A percentile compares a stretch with the other conserved stretches of the same genome.
Evolutionary conservation across 176 grass and related monocot genomes (phyloP).

Genomic region (Zea luxurians): DNA sequence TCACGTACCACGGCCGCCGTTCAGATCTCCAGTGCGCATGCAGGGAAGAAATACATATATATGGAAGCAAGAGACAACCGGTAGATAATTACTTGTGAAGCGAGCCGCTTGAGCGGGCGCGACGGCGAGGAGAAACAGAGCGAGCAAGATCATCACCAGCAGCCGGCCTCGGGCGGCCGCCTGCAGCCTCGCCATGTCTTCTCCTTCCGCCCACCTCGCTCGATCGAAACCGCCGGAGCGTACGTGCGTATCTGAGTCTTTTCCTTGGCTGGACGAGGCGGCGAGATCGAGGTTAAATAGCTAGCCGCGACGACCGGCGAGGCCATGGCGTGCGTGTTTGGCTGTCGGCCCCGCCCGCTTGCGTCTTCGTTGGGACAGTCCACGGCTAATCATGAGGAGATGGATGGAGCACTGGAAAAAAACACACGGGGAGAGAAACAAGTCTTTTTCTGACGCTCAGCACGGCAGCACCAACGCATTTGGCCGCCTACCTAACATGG

Average conservation of each 20-base stretch:
- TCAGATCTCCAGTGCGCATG: not conserved
- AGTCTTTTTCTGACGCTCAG: conserved; percentile 29
- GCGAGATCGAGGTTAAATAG: conserved; percentile 38
- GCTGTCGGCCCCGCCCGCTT: not conserved
- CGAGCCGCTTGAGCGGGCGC: conserved; percentile 32
- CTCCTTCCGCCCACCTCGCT: not conserved
- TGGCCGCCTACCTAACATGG: conserved; percentile 54
- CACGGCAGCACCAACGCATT: conserved; percentile 41
- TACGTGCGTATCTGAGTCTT: not conserved
- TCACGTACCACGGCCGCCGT: not conserved
- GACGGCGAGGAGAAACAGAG: conserved; percentile 27
- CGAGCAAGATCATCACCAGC: conserved; percentile 35
- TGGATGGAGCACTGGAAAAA: conserved; percentile 35
- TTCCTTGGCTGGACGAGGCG: not conserved
- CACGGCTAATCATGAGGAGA: conserved; percentile 43
- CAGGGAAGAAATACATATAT: too few relatives aligned
- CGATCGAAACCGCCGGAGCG: not conserved
- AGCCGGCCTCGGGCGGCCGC: not conserved
- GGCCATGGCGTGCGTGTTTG: not conserved
- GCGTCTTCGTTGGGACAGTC: not conserved
- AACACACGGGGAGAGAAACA: not conserved
- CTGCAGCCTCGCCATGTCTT: conserved; percentile 33
- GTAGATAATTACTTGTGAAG: conserved; percentile 31
- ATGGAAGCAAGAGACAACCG: too few relatives aligned
- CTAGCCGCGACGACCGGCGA: conserved; percentile 33